Base-by-base conservation (phyloP, 2,329 filamentous ascomycete genomes). In the Cyanodermella asteris region DNA sequence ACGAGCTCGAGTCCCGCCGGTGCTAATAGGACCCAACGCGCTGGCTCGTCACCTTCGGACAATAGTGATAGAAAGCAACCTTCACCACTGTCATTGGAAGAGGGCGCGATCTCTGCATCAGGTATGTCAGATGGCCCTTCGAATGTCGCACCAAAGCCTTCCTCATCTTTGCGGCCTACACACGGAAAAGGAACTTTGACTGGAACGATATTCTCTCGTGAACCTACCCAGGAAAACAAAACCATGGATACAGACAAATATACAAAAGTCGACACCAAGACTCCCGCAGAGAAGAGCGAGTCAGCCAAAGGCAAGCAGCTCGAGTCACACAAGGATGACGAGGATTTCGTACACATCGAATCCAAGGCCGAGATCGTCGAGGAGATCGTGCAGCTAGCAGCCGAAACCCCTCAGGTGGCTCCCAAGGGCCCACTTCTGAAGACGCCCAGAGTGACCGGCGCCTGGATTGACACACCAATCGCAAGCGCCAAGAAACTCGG, bases 381-480 rank as follows among this genome's bases (percentile, higher is more conserved):
- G 5, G 28, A 26, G 31, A 20, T 31, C 7, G 28, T 30, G 16
- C 28, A 33, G 19, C 24, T 28, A 7, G 19, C 25, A 16, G 24
- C 9, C 5, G 17, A 28, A 11, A 29, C 28, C 7, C 28, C 27
- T n/a, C 20, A 23, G 13, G 13, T 7, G 14, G 22, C 29, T 12
- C 23, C 23, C 13, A 17, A 24, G 5, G 16, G 20, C 7, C 17
- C 18, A 6, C 17, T 30, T 13, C n/a, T 31, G 6, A 36, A 34
- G 18, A 57, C 54, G 4, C 53, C 55, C 8, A 36, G 49, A 3
- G 51, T 56, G 5, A 55, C 48, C 22, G 55, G 55, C 13, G 55
- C 47, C 13, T 58, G 55, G 55, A 38, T 57, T 16, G 54, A 57
- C 20, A 59, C 55, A 3, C 53, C 34, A 11, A n/a, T n/a, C n/a